Evolutionary conservation across 2,329 filamentous ascomycete genomes (phyloP).

Genomic region (Diplodia sapinea): DNA sequence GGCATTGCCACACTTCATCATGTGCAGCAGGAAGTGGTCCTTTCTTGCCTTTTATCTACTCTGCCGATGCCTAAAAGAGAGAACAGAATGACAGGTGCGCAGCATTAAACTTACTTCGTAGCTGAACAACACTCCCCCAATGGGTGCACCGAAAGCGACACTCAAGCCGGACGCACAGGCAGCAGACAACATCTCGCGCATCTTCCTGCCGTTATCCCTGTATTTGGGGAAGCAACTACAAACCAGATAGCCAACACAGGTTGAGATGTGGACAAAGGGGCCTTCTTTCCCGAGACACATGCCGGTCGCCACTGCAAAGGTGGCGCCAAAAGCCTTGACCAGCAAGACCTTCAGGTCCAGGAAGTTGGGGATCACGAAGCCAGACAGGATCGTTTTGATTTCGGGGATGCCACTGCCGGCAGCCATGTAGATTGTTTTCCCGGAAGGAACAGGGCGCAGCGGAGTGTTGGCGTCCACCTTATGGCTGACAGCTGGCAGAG

Average conservation of each 20-base stretch:
- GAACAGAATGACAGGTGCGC: background rate
- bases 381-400: conserved; percentile 66
- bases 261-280: conserved; percentile 66
- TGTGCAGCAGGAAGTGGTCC: background rate
- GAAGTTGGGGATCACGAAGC: conserved; percentile 66
- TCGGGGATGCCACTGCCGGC: conserved; percentile 66
- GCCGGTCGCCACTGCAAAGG: conserved; percentile 64
- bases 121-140: conserved; percentile 66
- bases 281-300: conserved; percentile 69
- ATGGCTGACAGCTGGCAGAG: conserved; percentile 53
- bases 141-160: conserved; percentile 67
- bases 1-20: background rate
- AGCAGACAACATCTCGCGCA: conserved; percentile 64
- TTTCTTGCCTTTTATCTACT: background rate
- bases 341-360: conserved; percentile 61
- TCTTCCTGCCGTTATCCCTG: conserved; percentile 62
- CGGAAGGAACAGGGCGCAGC: conserved; percentile 38
- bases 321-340: conserved; percentile 64
- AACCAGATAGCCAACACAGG: conserved; percentile 62
- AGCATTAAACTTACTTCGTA: conserved; percentile 51
- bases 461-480: conserved; percentile 35
- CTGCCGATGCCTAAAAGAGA: background rate
- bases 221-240: conserved; percentile 62
- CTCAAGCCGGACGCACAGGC: conserved; percentile 64
- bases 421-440: conserved; percentile 65